These are phyloP conservation scores for Tetramitus jugosus DNA, from an alignment of 208 protist genomes.

Conservation along the genomic window DNA sequence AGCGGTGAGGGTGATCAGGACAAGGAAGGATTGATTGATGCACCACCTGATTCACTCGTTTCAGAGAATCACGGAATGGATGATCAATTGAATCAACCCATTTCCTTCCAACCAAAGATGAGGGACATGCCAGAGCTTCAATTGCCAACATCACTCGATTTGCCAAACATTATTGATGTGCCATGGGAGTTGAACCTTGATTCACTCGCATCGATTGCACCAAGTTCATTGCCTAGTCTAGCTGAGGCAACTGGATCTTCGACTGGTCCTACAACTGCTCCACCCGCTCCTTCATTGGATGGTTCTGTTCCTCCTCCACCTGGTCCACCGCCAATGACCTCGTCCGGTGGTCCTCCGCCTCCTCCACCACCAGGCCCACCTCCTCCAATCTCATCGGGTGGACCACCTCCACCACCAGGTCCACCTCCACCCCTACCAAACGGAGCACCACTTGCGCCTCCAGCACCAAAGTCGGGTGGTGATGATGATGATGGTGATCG, in stretches of 20 bases:
- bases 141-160: background rate
- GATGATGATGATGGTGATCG: background rate
- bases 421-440: too few relatives aligned
- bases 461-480: background rate
- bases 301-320: background rate
- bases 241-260: background rate
- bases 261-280: background rate
- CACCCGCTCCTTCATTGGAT: background rate
- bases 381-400: background rate
- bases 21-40: background rate
- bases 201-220: background rate
- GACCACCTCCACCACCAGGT: background rate
- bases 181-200: background rate
- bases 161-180: constrained; percentile 5
- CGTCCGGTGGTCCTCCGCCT: background rate
- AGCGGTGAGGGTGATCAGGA: background rate
- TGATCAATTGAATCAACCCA: background rate
- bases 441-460: background rate
- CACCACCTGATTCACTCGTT: background rate
- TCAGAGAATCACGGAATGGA: background rate
- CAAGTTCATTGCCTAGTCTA: background rate
- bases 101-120: background rate
- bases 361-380: background rate
- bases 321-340: background rate
- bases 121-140: background rate